Conservation (phyloP, 73 alveolate species). For the Blepharisma japonicum region DNA sequence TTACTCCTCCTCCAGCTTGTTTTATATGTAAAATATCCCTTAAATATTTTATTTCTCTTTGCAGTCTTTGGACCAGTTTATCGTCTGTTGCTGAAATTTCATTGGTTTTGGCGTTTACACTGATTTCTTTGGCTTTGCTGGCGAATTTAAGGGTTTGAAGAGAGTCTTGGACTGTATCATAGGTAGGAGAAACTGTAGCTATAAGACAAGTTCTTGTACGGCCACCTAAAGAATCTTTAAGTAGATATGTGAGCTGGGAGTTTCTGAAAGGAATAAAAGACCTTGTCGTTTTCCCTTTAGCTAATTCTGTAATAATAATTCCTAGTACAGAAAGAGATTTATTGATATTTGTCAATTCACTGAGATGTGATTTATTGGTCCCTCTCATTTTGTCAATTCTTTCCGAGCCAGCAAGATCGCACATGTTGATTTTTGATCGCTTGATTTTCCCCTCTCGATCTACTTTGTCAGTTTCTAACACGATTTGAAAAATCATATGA, state of each 20-base stretch:
- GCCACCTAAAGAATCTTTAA: constrained; percentile 85
- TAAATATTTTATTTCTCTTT: constrained; percentile 70
- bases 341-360: constrained; percentile 78
- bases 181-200: constrained; percentile 81
- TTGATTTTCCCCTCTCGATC: constrained; percentile 42
- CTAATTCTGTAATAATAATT: constrained; percentile 33
- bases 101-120: constrained; percentile 64
- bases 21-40: constrained; percentile 65
- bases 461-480: constrained; percentile 55
- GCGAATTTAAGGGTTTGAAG: constrained; percentile 85
- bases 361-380: constrained; percentile 58
- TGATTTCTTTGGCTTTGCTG: constrained; percentile 74
- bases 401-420: constrained; percentile 94
- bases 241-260: constrained; percentile 79
- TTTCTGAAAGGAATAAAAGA: constrained; percentile 79
- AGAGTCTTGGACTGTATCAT: constrained; percentile 72
- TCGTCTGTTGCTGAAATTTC: constrained; percentile 77
- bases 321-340: constrained; percentile 84
- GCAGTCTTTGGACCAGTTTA: constrained; percentile 64
- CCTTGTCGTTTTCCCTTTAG: constrained; percentile 36
- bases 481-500: constrained; percentile 65
- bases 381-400: constrained; percentile 73
- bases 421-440: constrained; percentile 68
- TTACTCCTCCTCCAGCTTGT: constrained; percentile 53
- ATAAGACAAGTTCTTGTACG: constrained; percentile 66